These are phyloP conservation scores for Cicer arietinum DNA, from an alignment of 306 rosid genomes.

Conservation along the genomic window DNA sequence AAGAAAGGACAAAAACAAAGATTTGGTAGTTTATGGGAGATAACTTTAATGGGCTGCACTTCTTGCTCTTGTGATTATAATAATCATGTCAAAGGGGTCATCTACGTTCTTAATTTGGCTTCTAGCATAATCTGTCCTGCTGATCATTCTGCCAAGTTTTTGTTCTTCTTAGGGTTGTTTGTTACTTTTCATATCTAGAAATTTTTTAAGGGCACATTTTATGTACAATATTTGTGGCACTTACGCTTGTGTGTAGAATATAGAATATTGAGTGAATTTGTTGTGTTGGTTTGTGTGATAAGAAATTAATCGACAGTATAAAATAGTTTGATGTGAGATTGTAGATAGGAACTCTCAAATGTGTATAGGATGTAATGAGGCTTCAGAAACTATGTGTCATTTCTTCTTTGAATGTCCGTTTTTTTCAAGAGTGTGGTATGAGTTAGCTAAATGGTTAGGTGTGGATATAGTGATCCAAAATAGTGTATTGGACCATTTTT, in stretches of 20 bases:
- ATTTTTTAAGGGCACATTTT: slow-evolving; percentile 5
- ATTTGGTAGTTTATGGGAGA: background rate
- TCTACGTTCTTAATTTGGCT: slow-evolving; percentile 33
- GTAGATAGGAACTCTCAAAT: too few species aligned
- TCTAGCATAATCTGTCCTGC: slow-evolving; percentile 17
- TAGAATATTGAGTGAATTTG: background rate
- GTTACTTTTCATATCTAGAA: slow-evolving; percentile 21
- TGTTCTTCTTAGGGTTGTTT: background rate
- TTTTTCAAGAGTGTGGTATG: too few species aligned
- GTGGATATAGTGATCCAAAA: too few species aligned
- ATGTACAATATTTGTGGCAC: background rate
- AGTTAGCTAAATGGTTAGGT: too few species aligned
- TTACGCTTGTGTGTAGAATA: background rate
- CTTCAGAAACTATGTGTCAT: too few species aligned
- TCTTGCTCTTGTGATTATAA: background rate
- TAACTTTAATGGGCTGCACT: background rate
- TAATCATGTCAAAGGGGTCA: background rate
- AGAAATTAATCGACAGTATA: background rate
- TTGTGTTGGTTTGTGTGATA: slow-evolving; percentile 10
- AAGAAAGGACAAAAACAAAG: background rate
- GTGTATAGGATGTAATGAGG: too few species aligned
- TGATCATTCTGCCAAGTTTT: slow-evolving; percentile 19
- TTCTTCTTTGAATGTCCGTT: too few species aligned
- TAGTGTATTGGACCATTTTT: too few species aligned
- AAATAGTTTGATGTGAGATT: background rate